Conservation (phyloP, 2,329 filamentous ascomycete species). For the Paecilomyces sp. region DNA sequence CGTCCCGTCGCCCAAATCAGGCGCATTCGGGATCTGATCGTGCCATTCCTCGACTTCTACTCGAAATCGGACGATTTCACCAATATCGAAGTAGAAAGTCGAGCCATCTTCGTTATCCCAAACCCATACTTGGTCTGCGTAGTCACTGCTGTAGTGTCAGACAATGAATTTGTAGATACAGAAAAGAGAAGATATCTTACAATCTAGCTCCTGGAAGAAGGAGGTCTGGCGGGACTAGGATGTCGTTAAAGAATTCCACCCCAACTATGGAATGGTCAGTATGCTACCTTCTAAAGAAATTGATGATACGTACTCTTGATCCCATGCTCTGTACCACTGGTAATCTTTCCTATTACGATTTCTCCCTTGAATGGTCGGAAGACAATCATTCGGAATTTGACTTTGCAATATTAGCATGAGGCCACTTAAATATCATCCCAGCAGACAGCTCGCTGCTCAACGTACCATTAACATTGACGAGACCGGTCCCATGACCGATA, state of each 20-base stretch:
- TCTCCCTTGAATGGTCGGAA: conserved; percentile 96
- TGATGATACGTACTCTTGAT: conserved; percentile 54
- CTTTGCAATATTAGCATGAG: conserved; percentile 38
- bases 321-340: conserved; percentile 62
- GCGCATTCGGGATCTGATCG: conserved; percentile 70
- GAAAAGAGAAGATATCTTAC: conserved; percentile 42
- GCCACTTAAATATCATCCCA: background rate
- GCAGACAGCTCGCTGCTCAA: background rate
- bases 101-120: conserved; percentile 69
- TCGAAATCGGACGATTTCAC: conserved; percentile 80
- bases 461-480: conserved; percentile 88
- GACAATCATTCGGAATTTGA: conserved; percentile 87
- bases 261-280: conserved; percentile 48
- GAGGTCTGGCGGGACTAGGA: conserved; percentile 68
- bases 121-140: conserved; percentile 72
- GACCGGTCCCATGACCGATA: conserved; percentile 84
- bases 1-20: conserved; percentile 56
- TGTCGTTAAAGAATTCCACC: conserved; percentile 90
- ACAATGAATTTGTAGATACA: conserved; percentile 12
- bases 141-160: conserved; percentile 46
- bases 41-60: conserved; percentile 86
- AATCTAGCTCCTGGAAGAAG: conserved; percentile 71
- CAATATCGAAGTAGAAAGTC: conserved; percentile 78
- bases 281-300: conserved; percentile 2
- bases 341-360: conserved; percentile 79